Evolutionary conservation across 768 basidiomycete genomes (phyloP).

Genomic region (Rhodotorula sphaerocarpa): DNA sequence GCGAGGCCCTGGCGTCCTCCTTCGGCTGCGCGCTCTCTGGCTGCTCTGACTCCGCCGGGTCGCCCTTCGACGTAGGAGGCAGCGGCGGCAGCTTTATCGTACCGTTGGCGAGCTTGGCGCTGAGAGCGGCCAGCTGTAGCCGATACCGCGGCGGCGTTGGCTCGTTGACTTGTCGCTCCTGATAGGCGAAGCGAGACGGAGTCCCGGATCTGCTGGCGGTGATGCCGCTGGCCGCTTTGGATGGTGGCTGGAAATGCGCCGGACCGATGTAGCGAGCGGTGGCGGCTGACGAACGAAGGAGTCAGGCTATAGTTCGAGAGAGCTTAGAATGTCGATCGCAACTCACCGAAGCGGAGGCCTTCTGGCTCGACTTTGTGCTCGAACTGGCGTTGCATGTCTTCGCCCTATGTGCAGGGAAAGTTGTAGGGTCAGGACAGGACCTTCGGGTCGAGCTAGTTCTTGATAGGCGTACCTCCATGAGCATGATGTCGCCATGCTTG

Average conservation of each 20-base stretch:
- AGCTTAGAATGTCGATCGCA: neutral
- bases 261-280: constrained; percentile 25
- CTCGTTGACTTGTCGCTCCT: neutral
- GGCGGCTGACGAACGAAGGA: neutral
- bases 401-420: constrained; percentile 6
- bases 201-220: too few species aligned
- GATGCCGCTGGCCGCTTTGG: neutral
- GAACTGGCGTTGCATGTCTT: constrained; percentile 10
- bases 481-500: constrained; percentile 2
- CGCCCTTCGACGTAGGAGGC: too few species aligned
- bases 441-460: neutral
- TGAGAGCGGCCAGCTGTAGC: too few species aligned
- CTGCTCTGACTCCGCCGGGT: too few species aligned
- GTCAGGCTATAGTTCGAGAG: neutral
- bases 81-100: too few species aligned
- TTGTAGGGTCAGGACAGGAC: too few species aligned
- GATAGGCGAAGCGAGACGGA: neutral
- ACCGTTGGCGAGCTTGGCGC: too few species aligned
- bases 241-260: constrained; percentile 7
- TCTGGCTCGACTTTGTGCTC: constrained; percentile 29
- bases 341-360: constrained; percentile 19
- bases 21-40: too few species aligned
- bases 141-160: too few species aligned
- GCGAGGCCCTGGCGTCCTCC: too few species aligned
- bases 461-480: constrained; percentile 15